Base-by-base conservation (phyloP, 2,329 filamentous ascomycete species). In the Diplocarpon rosae region DNA sequence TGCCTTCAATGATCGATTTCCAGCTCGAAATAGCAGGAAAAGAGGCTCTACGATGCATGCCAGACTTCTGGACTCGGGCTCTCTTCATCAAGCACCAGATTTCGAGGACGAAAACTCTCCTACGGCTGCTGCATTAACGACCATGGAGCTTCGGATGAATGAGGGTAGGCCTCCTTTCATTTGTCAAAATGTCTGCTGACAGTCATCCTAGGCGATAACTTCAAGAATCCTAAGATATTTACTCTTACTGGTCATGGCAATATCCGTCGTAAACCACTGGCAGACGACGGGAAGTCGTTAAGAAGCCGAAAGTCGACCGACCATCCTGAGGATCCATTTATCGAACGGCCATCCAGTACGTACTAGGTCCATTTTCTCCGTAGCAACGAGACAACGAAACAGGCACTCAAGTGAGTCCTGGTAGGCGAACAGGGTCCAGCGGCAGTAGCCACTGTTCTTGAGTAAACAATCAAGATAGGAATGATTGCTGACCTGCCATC, bases 81-180 rank as follows among this genome's bases (percentile, higher is more conserved):
- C 31, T 27, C 37, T 50, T 27, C 42, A 45, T 28, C 43, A 42
- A n/a, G 27, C 46, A 8, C 46, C 35, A 13, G 37, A 37, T 6
- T 33, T 41, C 7, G 34, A 49, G 13, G 47, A 52, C 3, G 45
- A 52, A 9, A 9, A 33, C 6, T 41, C 43, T 17, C 34, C 28
- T 36, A 46, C 31, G 30, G 41, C 37, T 12, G 15, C 14, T 11
- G 27, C 38, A 24, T 17, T 46, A 17, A 41, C 43, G 5, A 39
- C 45, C 17, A 45, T 48, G 27, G 48, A 55, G n/a, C 45, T 54
- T n/a, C 42, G 48, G 43, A 38, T 52, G 28, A 54, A 56, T 39
- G 50, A 58, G 48, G 52, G 56, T 52, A 42, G 15, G 42, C 13
- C 5, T 15, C 6, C 17, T 24, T 12, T 32, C 11, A 17, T 5